Percentiles rank a stretch among this genome's conserved stretches.
Conservation (phyloP, 371 early-diverging fungal genomes). For the Rhizopus arrhizus region DNA sequence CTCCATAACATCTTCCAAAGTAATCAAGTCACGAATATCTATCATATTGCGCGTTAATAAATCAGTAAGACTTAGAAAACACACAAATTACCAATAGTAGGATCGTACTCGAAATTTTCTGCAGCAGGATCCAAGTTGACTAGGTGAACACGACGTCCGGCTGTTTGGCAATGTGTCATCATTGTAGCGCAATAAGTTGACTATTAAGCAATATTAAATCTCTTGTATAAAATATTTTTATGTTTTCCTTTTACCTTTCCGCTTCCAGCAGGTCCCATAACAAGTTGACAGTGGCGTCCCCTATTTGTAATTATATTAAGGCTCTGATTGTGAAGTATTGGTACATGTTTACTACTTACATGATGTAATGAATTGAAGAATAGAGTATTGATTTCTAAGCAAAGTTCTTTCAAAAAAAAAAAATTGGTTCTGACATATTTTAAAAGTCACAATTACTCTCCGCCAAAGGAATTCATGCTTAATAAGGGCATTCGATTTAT, state of each 20-base stretch:
- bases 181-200: conserved; percentile 96
- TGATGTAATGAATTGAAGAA: not conserved
- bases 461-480: no score
- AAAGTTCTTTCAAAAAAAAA: not conserved
- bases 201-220: conserved; percentile 36
- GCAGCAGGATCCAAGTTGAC: conserved; percentile 99
- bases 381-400: not conserved
- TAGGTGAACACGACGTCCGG: conserved; percentile 83
- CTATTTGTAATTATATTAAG: conserved; percentile 19
- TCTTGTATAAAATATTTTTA: not conserved
- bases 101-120: conserved; percentile 90
- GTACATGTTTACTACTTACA: not conserved
- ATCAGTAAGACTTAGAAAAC: not conserved
- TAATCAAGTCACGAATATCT: conserved; percentile 95
- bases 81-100: conserved; percentile 69
- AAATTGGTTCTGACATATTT: not conserved
- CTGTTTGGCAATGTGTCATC: conserved; percentile 85
- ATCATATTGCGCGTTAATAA: conserved; percentile 1
- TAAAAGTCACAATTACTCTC: not conserved
- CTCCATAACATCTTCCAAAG: conserved; percentile 97
- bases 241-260: conserved; percentile 73
- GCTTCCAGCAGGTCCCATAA: conserved; percentile 97
- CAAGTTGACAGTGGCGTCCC: conserved; percentile 94
- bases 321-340: not conserved
- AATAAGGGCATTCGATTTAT: not conserved